These are phyloP conservation scores for Botrytis sinoallii DNA, from an alignment of 2,329 filamentous ascomycete genomes.

Conservation along the genomic window DNA sequence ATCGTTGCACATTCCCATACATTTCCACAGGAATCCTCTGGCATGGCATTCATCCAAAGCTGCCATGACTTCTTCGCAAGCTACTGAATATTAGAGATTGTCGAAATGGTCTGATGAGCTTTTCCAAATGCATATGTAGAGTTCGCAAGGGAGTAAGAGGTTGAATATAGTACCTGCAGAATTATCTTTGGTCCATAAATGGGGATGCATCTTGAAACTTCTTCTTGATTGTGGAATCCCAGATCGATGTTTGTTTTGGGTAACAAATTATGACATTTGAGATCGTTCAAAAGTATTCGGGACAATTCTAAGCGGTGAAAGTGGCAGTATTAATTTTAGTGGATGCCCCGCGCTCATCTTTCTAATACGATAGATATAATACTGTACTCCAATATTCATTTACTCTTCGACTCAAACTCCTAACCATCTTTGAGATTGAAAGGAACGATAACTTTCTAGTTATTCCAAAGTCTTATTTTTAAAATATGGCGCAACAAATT, in stretches of 20 bases:
- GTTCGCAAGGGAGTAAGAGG: background rate
- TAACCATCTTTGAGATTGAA: background rate
- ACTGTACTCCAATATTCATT: background rate
- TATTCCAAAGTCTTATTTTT: background rate
- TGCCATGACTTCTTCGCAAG: slow-evolving; percentile 90
- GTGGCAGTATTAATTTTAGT: slow-evolving; percentile 15
- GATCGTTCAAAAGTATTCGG: background rate
- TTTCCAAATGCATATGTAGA: background rate
- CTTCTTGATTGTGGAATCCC: slow-evolving; percentile 4
- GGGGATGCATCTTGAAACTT: slow-evolving; percentile 78
- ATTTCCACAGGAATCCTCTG: slow-evolving; percentile 87
- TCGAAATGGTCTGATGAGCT: slow-evolving; percentile 1
- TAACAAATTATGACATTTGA: slow-evolving; percentile 3
- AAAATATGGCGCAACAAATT: slow-evolving; percentile 36
- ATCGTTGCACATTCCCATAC: slow-evolving; percentile 83
- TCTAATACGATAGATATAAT: background rate
- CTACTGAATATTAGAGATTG: slow-evolving; percentile 47
- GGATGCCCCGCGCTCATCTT: background rate
- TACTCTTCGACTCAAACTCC: background rate
- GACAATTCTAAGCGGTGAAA: slow-evolving; percentile 14
- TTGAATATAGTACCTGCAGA: slow-evolving; percentile 55
- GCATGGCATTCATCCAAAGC: slow-evolving; percentile 95
- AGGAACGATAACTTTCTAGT: background rate
- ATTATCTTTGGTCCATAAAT: slow-evolving; percentile 91
- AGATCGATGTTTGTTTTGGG: background rate